Evolutionary conservation across 106 monocot species (phyloP), one percentile per base, ranked within the genome.

Genomic region (Vanilla planifolia): DNA sequence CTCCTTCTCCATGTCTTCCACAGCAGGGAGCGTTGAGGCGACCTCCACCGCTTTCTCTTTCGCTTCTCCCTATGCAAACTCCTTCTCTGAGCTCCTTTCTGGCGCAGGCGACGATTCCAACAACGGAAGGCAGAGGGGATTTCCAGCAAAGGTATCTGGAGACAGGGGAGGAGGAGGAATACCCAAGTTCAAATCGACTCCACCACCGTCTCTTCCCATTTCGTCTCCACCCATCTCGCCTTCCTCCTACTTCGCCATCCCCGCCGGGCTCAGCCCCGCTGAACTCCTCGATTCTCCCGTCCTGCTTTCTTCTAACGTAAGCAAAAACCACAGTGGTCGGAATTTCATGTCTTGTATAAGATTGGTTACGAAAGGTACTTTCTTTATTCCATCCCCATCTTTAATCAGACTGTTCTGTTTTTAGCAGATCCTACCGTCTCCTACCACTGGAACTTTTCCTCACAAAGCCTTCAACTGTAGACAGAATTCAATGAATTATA

Each of bases 131-230:
- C 6, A 9, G 16, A 16, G 20, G 35, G 21, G 8, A 50, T 11
- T 43, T 0, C n/a, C n/a, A n/a, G n/a, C n/a, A n/a, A n/a, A n/a
- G n/a, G n/a, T n/a, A n/a, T n/a, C n/a, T n/a, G n/a, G 13, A 37
- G n/a, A 6, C 20, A 19, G 40, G n/a, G 69, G 39, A 6, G 55
- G 60, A 13, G 48, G 55, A 11, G 79, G 83, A 0, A 60, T 74
- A 14, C 79, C 89, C 9, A 95, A 84, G 78, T 95, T 90, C 70
- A 90, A 82, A 62, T 83, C 89, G 5, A 24, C 65, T 2, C 62
- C 69, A 19, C 89, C 81, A 8, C 86, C 83, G n/a, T 80, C 83
- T 6, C 51, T 90, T 8, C 89, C 93, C 1, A 45, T 86, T 29
- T 82, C 83, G 2, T 83, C 75, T 26, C 64, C 72, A 29, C 82